phyloP scores from a whole-genome alignment of 2,329 filamentous ascomycete genomes.

The Fusarium globosum region DNA sequence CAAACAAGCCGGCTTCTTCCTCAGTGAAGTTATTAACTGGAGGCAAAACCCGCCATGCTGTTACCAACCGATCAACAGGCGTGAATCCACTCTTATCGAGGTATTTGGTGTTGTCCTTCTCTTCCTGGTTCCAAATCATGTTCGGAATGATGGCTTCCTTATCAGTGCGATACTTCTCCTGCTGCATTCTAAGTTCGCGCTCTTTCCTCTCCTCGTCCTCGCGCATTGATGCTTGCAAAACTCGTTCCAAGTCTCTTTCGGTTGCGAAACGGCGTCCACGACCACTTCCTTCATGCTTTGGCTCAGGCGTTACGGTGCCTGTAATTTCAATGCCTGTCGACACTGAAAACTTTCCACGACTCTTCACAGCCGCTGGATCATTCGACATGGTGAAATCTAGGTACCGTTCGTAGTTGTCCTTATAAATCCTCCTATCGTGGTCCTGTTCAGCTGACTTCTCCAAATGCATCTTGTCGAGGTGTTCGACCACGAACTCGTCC shows the following conservation, averaged over 20 bases:
- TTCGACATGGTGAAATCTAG: constrained; percentile 66
- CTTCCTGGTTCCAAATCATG: constrained; percentile 72
- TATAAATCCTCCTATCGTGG: constrained; percentile 55
- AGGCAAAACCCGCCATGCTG: constrained; percentile 77
- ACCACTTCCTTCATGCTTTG: constrained; percentile 67
- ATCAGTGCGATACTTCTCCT: constrained; percentile 77
- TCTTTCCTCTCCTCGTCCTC: constrained; percentile 78
- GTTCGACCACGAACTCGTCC: constrained; percentile 58
- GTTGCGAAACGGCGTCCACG: constrained; percentile 70
- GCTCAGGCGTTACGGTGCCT: constrained; percentile 60
- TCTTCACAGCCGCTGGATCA: constrained; percentile 65
- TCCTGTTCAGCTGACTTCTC: constrained; percentile 54
- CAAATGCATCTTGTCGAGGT: constrained; percentile 56
- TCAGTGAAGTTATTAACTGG: constrained; percentile 79
- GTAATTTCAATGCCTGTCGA: constrained; percentile 50
- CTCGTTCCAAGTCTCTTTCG: constrained; percentile 78
- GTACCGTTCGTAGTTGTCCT: constrained; percentile 62
- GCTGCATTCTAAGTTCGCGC: constrained; percentile 71
- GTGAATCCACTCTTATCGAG: constrained; percentile 74
- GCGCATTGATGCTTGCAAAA: constrained; percentile 76
- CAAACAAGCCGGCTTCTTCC: constrained; percentile 76
- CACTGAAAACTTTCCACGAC: constrained; percentile 64
- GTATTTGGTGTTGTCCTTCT: constrained; percentile 69
- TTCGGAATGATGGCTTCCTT: constrained; percentile 81
- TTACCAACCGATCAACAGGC: constrained; percentile 73